Base-by-base conservation (phyloP, 176 grass and related monocot genomes). In the Paspalum notatum region DNA sequence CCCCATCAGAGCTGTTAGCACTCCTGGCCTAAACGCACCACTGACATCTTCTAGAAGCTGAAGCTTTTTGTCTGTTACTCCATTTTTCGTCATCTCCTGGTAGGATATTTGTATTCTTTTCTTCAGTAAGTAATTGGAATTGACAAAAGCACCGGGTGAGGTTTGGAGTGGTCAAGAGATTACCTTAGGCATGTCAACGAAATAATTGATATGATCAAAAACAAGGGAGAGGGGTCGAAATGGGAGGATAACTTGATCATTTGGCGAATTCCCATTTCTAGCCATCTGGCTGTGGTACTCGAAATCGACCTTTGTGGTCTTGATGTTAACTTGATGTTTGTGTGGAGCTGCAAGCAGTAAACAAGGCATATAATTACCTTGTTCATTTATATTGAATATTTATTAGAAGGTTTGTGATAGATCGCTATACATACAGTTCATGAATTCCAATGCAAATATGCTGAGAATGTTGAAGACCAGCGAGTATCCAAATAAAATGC, bases 1-100 rank as follows among this genome's bases (percentile, higher is more conserved):
- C 37, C 95, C 95, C 95, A 98, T 98, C 54, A 98, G 71, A 81
- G 92, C 95, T 81, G 90, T 98, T 89, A 98, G 76, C 24, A 98
- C 86, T 70, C 95, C 92, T 60, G 95, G 92, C 78, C 79, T 88
- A 73, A 98, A 91, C 43, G 82, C 90, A 71, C 95, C 95, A 71
- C 85, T 94, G 62, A 91, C 90, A 68, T 93, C 88, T 74, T 80
- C 80, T 74, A 98, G 87, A 32, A 98, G 64, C 80, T 98, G 95
- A 83, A 98, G 92, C 65, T 87, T 98, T 69, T 92, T 94, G 49
- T 94, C 84, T 6, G 66, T 89, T 70, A 90, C 83, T 86, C 86
- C 88, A 87, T 91, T 78, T 77, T 89, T 89, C 80, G 20, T 60
- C 86, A 98, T 87, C 82, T 91, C 88, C 95, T 94, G 81, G 69